Evolutionary conservation across 352 stramenopile species (phyloP).

Genomic region (Globisporangium recalcitrans): DNA sequence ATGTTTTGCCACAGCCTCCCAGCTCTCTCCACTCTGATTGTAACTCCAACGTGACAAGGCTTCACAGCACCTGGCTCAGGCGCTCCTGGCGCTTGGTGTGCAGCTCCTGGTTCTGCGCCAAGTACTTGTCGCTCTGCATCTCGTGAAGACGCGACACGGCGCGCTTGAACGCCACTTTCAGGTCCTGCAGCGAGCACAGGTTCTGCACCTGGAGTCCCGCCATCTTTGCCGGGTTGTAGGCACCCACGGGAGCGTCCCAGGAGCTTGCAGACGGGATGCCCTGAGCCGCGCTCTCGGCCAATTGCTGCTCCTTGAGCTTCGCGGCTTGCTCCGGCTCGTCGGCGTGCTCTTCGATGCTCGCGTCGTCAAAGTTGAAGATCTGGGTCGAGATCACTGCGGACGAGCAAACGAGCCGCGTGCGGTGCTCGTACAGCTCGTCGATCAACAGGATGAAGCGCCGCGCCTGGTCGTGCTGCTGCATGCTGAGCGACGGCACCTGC

Average conservation of each 20-base stretch:
- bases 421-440: constrained; percentile 95
- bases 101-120: constrained; percentile 36
- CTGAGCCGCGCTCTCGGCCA: constrained; percentile 24
- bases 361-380: constrained; percentile 74
- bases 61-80: constrained; percentile 22
- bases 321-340: constrained; percentile 22
- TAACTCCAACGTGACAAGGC: no score
- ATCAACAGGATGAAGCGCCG: constrained; percentile 96
- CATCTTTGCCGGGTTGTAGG: constrained; percentile 58
- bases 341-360: constrained; percentile 21
- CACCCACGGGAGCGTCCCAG: constrained; percentile 53
- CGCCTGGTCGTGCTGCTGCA: constrained; percentile 89
- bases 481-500: constrained; percentile 79
- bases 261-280: constrained; percentile 59
- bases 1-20: background rate
- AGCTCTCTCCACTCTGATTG: no score
- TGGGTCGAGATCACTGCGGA: constrained; percentile 31
- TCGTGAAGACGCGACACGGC: constrained; percentile 78
- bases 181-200: constrained; percentile 61
- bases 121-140: constrained; percentile 82
- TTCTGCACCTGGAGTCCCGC: constrained; percentile 50
- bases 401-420: constrained; percentile 52
- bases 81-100: constrained; percentile 20
- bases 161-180: constrained; percentile 75
- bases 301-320: constrained; percentile 35